Base-by-base conservation (phyloP, 202 grass and related monocot genomes). In the Zoysia matrella region DNA sequence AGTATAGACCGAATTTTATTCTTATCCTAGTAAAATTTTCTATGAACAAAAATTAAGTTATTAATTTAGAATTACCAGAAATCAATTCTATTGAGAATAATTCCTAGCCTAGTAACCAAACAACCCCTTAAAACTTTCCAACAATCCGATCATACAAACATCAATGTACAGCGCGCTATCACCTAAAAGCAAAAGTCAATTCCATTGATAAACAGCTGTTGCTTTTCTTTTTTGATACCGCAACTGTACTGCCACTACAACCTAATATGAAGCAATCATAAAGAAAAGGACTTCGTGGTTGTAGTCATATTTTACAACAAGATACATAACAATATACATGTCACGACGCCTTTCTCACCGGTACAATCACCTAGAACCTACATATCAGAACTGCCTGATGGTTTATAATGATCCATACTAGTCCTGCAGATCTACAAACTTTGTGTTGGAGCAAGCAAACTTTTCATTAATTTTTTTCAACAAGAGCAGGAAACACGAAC, bases 301-400 rank as follows among this genome's bases (percentile, higher is more conserved):
- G 60, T 53, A 63, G 49, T 8, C 13, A 86, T 76, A 76, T 71
- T 75, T 81, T 86, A 76, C 84, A 86, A 81, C 63, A 30, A 30
- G 22, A 86, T 80, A 86, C 60, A 80, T 14, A 43, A 7, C 13
- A n/a, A 11, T 66, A 80, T 51, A 50, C 47, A 69, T 61, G 68
- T 74, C 78, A 80, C 36, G 43, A 75, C 46, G 52, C 5, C 18
- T 69, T 44, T 52, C 14, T 15, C 30, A 11, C 30, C 30, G 6
- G 60, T 14, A 15, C 1, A 61, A 51, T 45, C 30, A 42, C 61
- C 46, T 68, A 60, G 4, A 80, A 46, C 62, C 30, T 61, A 53
- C 67, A 67, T 16, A 63, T 54, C 8, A 47, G 42, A 52, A 69
- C 47, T 60, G 14, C 55, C 52, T 72, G 39, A n/a, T 72, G 57